Conservation (phyloP, 2,329 filamentous ascomycete genomes). For the Aureobasidium leucospermi region DNA sequence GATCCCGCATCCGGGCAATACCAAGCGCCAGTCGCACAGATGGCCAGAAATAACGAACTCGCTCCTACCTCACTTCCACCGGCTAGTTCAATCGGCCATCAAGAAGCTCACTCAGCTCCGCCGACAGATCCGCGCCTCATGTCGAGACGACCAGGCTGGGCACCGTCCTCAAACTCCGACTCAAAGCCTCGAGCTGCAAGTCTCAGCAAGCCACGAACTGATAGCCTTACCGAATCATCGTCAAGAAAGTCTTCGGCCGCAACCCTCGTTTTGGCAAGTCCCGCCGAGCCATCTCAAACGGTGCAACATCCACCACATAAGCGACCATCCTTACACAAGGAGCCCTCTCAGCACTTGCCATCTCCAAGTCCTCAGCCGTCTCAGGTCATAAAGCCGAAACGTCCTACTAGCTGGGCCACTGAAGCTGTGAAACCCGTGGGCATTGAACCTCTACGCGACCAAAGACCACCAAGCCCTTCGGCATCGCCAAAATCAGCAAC, state of each 20-base stretch:
- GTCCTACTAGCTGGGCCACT: background rate
- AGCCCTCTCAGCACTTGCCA: background rate
- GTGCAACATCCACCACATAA: too few relatives aligned
- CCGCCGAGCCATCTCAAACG: background rate
- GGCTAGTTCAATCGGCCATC: too few relatives aligned
- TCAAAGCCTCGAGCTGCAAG: background rate
- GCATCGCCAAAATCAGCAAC: background rate
- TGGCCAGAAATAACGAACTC: background rate
- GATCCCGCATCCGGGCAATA: too few relatives aligned
- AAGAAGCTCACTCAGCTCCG: background rate
- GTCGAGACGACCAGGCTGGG: background rate
- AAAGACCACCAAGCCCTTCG: background rate
- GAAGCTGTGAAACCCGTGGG: background rate
- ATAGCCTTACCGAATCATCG: background rate
- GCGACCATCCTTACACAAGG: too few relatives aligned
- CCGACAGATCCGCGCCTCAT: background rate
- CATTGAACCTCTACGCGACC: background rate
- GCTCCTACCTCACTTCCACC: background rate
- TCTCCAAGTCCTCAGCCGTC: background rate
- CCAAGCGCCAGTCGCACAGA: background rate
- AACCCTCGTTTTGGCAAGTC: background rate
- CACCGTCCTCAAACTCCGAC: background rate
- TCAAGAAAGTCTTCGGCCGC: background rate
- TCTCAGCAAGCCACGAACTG: background rate
- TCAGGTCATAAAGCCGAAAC: background rate